These are phyloP conservation scores for Pseudoneurospora amorphoporcata DNA, from an alignment of 495 filamentous ascomycete genomes.

Conservation along the genomic window DNA sequence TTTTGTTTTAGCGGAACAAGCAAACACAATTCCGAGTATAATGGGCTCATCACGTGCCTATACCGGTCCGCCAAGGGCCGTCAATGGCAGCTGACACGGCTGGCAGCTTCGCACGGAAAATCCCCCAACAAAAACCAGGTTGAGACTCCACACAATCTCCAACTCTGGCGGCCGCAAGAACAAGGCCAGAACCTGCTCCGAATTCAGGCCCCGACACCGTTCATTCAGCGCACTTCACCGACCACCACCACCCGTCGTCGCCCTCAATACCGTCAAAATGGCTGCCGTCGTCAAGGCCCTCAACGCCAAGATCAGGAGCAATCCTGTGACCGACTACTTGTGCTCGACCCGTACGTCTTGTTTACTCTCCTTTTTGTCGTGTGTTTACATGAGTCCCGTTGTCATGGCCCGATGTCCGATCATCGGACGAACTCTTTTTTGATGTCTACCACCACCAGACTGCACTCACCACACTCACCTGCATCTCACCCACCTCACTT, in stretches of 20 bases:
- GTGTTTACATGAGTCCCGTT: background rate
- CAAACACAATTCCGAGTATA: background rate
- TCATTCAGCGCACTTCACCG: background rate
- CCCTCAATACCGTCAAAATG: constrained; percentile 37
- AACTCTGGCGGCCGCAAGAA: background rate
- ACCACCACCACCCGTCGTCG: background rate
- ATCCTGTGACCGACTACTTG: constrained; percentile 75
- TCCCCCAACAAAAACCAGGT: background rate
- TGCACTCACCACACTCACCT: background rate
- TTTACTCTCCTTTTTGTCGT: background rate
- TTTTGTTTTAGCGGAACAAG: background rate
- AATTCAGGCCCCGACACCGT: background rate
- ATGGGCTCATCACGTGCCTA: background rate
- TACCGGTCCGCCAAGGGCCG: background rate
- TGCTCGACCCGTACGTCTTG: constrained; percentile 83
- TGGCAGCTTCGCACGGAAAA: background rate
- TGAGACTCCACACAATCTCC: background rate
- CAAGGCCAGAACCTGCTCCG: background rate
- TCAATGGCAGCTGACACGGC: background rate
- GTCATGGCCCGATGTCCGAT: background rate
- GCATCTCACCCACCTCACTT: background rate
- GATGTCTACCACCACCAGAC: background rate
- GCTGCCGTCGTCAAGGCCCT: constrained; percentile 76
- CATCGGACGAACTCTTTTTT: background rate
- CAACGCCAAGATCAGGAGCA: constrained; percentile 88